Evolutionary conservation across 139 green algal genomes (phyloP), one percentile per base, ranked within the genome.

Genomic region (Chlorella sp.): DNA sequence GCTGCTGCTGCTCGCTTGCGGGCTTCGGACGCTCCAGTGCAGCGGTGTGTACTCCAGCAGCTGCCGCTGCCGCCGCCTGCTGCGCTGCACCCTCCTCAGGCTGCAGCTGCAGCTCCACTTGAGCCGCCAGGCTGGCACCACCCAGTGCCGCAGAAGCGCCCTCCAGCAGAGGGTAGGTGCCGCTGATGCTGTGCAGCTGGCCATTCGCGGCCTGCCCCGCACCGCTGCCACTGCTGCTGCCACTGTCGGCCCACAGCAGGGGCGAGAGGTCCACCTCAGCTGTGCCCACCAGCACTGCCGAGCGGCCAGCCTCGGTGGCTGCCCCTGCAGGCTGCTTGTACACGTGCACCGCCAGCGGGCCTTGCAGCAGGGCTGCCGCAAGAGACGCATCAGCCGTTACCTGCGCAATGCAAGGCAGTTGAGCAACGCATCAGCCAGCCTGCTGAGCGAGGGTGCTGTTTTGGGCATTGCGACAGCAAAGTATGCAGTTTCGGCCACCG

Each of bases 321-420:
- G 41, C 71, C 16, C 39, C 25, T 26, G 76, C 76, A 1, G 76
- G 36, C 76, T 73, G 76, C 57, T 82, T 82, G 76, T 62, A 82
- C 2, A 82, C 76, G 36, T n/a, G n/a, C 76, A 82, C 57, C 36
- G 13, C 38, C 36, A 73, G 60, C 21, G 76, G 76, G 26, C 11
- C 26, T 2, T 72, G 60, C 76, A 82, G 60, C 57, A 82, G 76
- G 0, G 76, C 60, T n/a, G 38, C 36, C 2, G 71, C 60, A 25
- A 82, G 76, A 12, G 39, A 28, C 20, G 76, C 25, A 20, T 39
- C 76, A 6, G 76, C 76, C n/a, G 28, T 16, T 0, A 82, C 76
- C 76, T 82, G 76, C 76, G 16, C 11, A 60, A 39, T 4, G 41
- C 3, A 11, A 34, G 30, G n/a, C 68, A n/a, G 68, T 15, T 51